These are phyloP conservation scores for Plasmopara muralis DNA, from an alignment of 352 stramenopile genomes.

Conservation along the genomic window DNA sequence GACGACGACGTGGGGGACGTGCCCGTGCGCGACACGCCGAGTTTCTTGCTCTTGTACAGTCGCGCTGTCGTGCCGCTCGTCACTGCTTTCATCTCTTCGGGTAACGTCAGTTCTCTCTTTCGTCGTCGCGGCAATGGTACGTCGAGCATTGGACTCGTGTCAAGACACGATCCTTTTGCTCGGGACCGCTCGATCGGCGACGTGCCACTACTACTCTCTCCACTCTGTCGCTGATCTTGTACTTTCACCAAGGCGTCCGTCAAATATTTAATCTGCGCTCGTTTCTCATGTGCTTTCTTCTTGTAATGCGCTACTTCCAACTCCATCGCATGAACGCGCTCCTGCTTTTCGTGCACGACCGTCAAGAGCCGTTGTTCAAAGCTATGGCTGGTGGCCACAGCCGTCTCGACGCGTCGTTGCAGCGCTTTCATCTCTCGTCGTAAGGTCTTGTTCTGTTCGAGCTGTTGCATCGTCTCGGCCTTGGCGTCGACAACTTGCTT, in stretches of 20 bases:
- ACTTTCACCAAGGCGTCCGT: conserved; percentile 40
- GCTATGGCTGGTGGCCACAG: conserved; percentile 34
- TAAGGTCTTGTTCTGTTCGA: conserved; percentile 32
- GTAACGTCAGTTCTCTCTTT: conserved; percentile 32
- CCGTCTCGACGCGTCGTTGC: conserved; percentile 43
- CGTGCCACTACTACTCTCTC: conserved; percentile 1
- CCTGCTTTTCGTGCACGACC: conserved; percentile 39
- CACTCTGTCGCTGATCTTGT: conserved; percentile 20
- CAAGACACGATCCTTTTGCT: conserved; percentile 1
- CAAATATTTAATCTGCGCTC: conserved; percentile 51
- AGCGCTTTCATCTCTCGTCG: conserved; percentile 35
- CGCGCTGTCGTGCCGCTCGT: conserved; percentile 9
- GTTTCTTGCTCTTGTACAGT: conserved; percentile 26
- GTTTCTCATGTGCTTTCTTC: conserved; percentile 46
- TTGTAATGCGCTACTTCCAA: conserved; percentile 31
- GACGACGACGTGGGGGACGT: conserved; percentile 56
- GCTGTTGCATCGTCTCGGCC: conserved; percentile 21
- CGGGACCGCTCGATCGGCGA: neutral
- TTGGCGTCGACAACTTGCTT: conserved; percentile 28
- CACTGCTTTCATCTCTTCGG: conserved; percentile 22
- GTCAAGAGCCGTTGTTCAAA: conserved; percentile 48
- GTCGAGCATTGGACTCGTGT: neutral
- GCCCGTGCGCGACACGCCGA: conserved; percentile 23
- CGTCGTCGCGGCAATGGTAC: conserved; percentile 10
- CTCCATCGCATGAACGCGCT: conserved; percentile 29